A percentile compares a stretch with the other conserved stretches of the same genome.
phyloP scores from a whole-genome alignment of 352 stramenopile species.

The Lagenidium sp. region DNA sequence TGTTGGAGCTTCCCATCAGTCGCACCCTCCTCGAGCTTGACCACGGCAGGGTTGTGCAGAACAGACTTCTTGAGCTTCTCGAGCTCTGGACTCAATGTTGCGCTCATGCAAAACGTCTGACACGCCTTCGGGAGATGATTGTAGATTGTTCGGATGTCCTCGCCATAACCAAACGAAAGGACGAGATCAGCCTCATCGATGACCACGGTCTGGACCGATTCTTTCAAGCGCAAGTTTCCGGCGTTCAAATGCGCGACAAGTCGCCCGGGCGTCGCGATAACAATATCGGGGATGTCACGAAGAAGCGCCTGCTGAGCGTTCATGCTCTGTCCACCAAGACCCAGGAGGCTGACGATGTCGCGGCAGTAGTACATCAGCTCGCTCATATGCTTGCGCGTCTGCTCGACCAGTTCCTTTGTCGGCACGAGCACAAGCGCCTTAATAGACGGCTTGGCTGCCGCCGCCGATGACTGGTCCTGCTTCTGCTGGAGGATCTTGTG shows the following conservation, averaged over 20 bases:
- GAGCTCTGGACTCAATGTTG: conserved; percentile 95
- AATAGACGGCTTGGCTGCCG: conserved; percentile 28
- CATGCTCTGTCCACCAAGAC: conserved; percentile 87
- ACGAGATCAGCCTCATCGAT: conserved; percentile 99
- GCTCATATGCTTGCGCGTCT: conserved; percentile 87
- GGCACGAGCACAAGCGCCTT: conserved; percentile 94
- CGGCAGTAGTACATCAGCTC: conserved; percentile 97
- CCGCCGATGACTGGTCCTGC: conserved; percentile 28
- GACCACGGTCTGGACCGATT: conserved; percentile 93
- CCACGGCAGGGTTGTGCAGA: conserved; percentile 94
- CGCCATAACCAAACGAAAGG: conserved; percentile 94
- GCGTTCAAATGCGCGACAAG: conserved; percentile 87
- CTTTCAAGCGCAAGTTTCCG: conserved; percentile 74
- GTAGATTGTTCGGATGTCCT: conserved; percentile 91
- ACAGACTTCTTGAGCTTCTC: conserved; percentile 96
- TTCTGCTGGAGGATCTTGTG: conserved; percentile 90
- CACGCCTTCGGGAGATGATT: conserved; percentile 95
- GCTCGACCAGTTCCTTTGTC: conserved; percentile 96
- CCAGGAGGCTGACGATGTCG: conserved; percentile 89
- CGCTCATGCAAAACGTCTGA: conserved; percentile 98
- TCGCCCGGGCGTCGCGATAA: conserved; percentile 92
- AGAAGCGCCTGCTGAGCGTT: conserved; percentile 82
- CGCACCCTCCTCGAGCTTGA: conserved; percentile 94
- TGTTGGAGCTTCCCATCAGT: conserved; percentile 91
- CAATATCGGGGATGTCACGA: conserved; percentile 85